A percentile compares a stretch with the other conserved stretches of the same genome.
These are phyloP conservation scores for Coniochaeta prunicola DNA, from an alignment of 2,329 filamentous ascomycete species.

Conservation along the genomic window DNA sequence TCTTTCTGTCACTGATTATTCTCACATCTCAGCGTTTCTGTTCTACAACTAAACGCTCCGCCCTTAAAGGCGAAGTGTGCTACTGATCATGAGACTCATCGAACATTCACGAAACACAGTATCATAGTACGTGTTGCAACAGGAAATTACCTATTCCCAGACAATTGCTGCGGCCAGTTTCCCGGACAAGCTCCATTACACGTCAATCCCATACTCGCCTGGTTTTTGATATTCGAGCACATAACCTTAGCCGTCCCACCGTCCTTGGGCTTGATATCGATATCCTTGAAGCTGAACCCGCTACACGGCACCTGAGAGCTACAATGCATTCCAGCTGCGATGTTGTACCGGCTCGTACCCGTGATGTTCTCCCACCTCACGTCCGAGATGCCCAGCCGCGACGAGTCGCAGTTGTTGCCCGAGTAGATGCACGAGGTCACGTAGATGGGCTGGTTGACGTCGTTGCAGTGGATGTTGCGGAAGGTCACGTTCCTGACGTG, in stretches of 20 bases:
- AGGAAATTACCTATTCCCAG: constrained; percentile 16
- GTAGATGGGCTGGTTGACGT: constrained; percentile 42
- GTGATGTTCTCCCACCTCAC: constrained; percentile 42
- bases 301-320: constrained; percentile 32
- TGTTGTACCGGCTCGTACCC: constrained; percentile 40
- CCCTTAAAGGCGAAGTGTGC: not conserved
- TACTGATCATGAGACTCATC: not conserved
- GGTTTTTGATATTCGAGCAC: constrained; percentile 33
- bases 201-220: constrained; percentile 22
- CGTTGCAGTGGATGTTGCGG: constrained; percentile 27
- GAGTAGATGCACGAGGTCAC: constrained; percentile 38
- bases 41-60: no score
- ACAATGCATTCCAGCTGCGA: constrained; percentile 39
- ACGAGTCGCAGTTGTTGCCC: constrained; percentile 28
- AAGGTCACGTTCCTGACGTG: constrained; percentile 36
- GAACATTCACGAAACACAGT: not conserved
- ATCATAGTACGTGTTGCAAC: not conserved
- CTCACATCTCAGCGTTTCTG: no score
- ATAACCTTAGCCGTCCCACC: constrained; percentile 31
- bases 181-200: constrained; percentile 29
- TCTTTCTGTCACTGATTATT: no score
- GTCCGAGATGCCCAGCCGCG: constrained; percentile 34
- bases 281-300: constrained; percentile 34
- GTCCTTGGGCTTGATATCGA: constrained; percentile 35
- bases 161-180: constrained; percentile 29